Base-by-base conservation (phyloP, 2,329 filamentous ascomycete species). In the Lomentospora prolificans region DNA sequence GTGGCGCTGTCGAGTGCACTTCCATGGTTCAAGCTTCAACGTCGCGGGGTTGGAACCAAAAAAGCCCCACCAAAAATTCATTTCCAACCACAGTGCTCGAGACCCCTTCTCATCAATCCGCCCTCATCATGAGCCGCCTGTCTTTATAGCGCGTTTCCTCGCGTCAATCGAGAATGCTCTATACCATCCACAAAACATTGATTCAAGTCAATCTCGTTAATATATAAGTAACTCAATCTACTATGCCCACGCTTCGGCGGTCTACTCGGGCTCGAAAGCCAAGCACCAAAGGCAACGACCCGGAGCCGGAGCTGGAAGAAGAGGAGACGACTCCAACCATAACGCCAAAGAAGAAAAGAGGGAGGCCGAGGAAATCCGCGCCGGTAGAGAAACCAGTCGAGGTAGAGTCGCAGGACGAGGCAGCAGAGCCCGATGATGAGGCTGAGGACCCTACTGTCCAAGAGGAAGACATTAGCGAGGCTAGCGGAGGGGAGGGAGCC, bases 341-440 rank as follows among this genome's bases (percentile, higher is more conserved):
- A 8, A 59, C 57, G 50, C 63, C 57, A 9, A 66, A 57, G 58
- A 64, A 19, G 33, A n/a, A n/a, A n/a, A 61, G 58, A 44, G 63
- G 30, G 50, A 52, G 27, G 55, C 46, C 51, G 59, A 60, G 10
- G 56, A 59, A 55, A 60, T 61, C 53, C 50, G 60, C 7, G 31
- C 39, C 63, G 65, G 31, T 59, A 61, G 51, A 60, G 59, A 30
- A 56, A 62, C 50, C 59, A 60, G 56, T 54, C 55, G 51, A 57
- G 58, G 30, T 33, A 7, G 12, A 41, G 52, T 25, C 44, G 12
- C 17, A 10, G 24, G 14, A 22, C 22, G 19, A 25, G 12, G 2
- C 6, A 1, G 17, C 17, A 19, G 19, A 2, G 2, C n/a, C 9
- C 24, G 41, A 46, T 24, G 4, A n/a, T 19, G 41, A 39, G 51